Base-by-base conservation (phyloP, 768 basidiomycete species). In the Kwoniella europaea region DNA sequence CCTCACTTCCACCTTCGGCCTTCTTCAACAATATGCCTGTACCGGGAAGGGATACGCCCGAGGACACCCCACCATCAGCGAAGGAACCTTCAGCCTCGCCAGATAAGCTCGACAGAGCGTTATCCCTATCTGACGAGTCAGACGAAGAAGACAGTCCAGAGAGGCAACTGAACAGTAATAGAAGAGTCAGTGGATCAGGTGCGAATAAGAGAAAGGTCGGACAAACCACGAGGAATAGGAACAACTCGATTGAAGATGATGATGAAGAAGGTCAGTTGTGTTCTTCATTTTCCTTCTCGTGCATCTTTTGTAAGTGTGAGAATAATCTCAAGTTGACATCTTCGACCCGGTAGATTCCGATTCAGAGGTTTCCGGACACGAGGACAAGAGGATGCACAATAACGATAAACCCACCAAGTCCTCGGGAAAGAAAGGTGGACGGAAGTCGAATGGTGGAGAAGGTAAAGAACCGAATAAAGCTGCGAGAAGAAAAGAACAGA, bases 401-500 rank as follows among this genome's bases (percentile, higher is more conserved):
- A 57, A 67, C 46, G 29, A 57, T 12, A 60, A 16, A n/a, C 41
- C 63, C 24, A 57, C 46, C 3, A 41, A 42, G 46, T 66, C 67
- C 35, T 35, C 35, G 5, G 71, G 74, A 6, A 67, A 71, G 7
- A 71, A 72, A 41, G 78, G 74, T 4, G 73, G 77, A 10, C 71
- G 79, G 5, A 81, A 81, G 71, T 77, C 77, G 10, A 65, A 71
- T 20, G 57, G 54, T 16, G 65, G 57, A 35, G n/a, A 24, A 22
- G 68, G 63, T n/a, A 75, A 77, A 65, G 74, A 77, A 50, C 44
- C 69, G 6, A 70, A 66, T 43, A 78, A 81, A 67, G 79, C 79
- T 24, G 76, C 74, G 20, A 95, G 96, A 81, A 90, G 96, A 72
- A 98, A 98, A 85, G 92, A 98, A 77, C 96, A 98, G 85, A 99